Evolutionary conservation across 805 yeast species (phyloP), one percentile per base, ranked within the genome.

Genomic region (Candida boleticola): DNA sequence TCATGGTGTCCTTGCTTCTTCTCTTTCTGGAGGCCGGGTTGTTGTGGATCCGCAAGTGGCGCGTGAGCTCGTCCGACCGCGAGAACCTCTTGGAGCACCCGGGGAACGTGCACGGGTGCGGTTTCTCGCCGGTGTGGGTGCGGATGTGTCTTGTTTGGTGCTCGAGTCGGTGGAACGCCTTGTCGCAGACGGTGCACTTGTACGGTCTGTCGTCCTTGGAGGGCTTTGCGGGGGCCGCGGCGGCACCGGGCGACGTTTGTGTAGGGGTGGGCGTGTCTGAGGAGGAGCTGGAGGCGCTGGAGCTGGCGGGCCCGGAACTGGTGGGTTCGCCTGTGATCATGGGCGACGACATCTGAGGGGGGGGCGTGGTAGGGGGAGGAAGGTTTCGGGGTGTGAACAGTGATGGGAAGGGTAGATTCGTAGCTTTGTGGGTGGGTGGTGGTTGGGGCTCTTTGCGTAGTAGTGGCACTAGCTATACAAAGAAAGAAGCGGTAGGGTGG

Each of bases 51-150:
- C 95, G 70, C 38, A 85, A 72, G 64, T 89, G 97, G 51, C 96
- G 73, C 11, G 96, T 89, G 43, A 89, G 73, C 65, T 89, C 96
- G 64, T 89, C 96, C 21, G 83, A 74, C 48, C 96, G 75, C 44
- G 85, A 77, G 57, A 89, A 89, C 48, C 85, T 73, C 62, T 89
- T 88, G 41, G 80, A 62, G 64, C 97, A 89, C n/a, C 87, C 87
- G 1, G 93, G 89, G 52, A 77, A 88, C 16, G 81, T 76, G 63
- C 97, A 89, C 38, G 80, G 82, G 58, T 86, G 93, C 2, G 96
- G 96, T 60, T 88, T 86, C 60, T 89, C 96, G 37, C 97, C 97
- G 0, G 97, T 89, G 65, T 89, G 96, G 7, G 96, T 89, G 44
- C 96, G 73, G 51, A 89, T 84, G 60, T 89, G 97, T 51, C 97